Evolutionary conservation across 2,329 filamentous ascomycete genomes (phyloP), one percentile per base, ranked within the genome.

Genomic region (Sporothrix pallida): DNA sequence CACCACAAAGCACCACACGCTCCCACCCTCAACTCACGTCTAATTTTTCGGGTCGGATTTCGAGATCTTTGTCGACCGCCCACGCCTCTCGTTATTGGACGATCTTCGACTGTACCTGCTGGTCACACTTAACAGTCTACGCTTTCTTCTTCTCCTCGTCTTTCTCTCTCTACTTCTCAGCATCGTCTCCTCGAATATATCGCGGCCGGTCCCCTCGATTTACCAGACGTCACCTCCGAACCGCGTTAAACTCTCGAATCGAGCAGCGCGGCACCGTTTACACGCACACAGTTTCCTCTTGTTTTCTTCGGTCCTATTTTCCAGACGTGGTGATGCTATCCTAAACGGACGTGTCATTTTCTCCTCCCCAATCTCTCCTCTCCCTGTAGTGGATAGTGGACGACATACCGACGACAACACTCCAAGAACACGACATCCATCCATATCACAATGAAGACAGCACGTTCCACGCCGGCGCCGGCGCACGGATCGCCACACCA

Each of bases 381-480:
- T 26, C 31, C 17, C 26, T 26, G 10, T 37, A 52, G 46, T 52
- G 44, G 10, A 15, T 17, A 46, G 46, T 37, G 65, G 65, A 52
- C 46, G 23, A 68, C 65, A 15, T 23, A 37, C 46, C 10, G 26
- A 31, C 52, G 50, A 72, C 70, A 50, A 54, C 50, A 68, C 10
- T 7, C 15, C 42, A 67, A 44, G n/a, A 3, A 8, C 54, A 58
- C 54, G 26, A 8, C 52, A 58, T 26, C 17, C 37, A 48, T 37
- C 17, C 37, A 48, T 37, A 68, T 82, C 79, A 84, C 82, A 63
- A 86, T 87, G 84, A 87, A 85, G 79, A 83, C 85, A 50, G 79
- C 80, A 6, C 81, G 81, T 58, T 81, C 82, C 42, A 80, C 83
- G 37, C 80, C 82, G 17, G 13, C 26, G 2, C 81, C 83, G 73